Evolutionary conservation across 2,329 filamentous ascomycete genomes (phyloP), one percentile per base, ranked within the genome.

Genomic region (Polychaeton citri): DNA sequence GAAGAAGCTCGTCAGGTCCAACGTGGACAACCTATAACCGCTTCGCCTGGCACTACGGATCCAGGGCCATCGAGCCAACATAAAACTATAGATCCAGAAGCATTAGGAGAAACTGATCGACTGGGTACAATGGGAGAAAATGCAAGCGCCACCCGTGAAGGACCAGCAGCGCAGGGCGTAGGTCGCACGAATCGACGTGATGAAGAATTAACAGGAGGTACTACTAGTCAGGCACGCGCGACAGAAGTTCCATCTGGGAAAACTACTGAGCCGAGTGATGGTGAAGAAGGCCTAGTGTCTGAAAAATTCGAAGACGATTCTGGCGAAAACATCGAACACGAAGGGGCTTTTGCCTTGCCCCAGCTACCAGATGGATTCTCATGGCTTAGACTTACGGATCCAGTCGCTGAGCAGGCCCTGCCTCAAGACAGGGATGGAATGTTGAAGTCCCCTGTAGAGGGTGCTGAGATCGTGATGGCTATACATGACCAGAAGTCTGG

Each of bases 1-100:
- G 43, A 49, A 21, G 48, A 52, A 43, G 42, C 51, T 18, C 41
- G 43, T 20, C 40, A 46, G 33, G 39, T 52, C 19, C 41, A 43
- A 15, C 30, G 42, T 44, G 31, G 43, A 43, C 32, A 42, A 33
- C 18, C 42, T 42, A 8, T 31, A 34, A 19, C 37, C 21, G 24
- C 24, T 7, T 28, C 24, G 15, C 12, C 24, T 4, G 4, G 12
- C 24, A 28, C 24, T 15, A 7, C 24, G 15, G 15, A 28, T 15
- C 24, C 7, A 5, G 24, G 12, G 24, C 24, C 24, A 12, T 28
- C 24, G 15, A 12, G 15, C 24, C 40, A 30, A 12, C 28, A 24
- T 8, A 33, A 31, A 26, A 30, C 16, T 12, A 30, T 39, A 20
- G 40, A 42, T 18, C 24, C 40, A n/a, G 40, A 42, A 6, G 36